Evolutionary conservation across 768 basidiomycete genomes (phyloP).

Genomic region (Suillus hirtellus): DNA sequence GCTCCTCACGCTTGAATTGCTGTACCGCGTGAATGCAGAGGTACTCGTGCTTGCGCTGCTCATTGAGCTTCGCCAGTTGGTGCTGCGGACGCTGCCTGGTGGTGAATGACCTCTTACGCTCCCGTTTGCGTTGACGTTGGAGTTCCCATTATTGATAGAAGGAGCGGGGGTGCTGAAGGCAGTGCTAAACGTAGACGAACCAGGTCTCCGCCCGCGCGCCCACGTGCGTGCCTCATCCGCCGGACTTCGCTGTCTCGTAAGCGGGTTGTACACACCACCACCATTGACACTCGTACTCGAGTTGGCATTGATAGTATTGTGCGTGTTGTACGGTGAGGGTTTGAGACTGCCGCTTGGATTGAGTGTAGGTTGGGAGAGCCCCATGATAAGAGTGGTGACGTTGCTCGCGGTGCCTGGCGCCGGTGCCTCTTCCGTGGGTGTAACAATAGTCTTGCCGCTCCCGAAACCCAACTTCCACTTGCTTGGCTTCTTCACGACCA

Average conservation of each 20-base stretch:
- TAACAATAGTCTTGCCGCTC: slow-evolving; percentile 63
- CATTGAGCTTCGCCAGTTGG: slow-evolving; percentile 78
- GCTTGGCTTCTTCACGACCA: slow-evolving; percentile 67
- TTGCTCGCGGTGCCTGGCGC: slow-evolving; percentile 72
- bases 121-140: slow-evolving; percentile 13
- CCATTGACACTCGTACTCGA: slow-evolving; percentile 12
- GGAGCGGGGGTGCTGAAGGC: slow-evolving; percentile 23
- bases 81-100: slow-evolving; percentile 19
- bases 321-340: neutral
- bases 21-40: slow-evolving; percentile 72
- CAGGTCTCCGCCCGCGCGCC: slow-evolving; percentile 49
- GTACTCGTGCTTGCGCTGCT: slow-evolving; percentile 64
- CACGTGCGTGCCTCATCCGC: slow-evolving; percentile 48
- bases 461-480: slow-evolving; percentile 56
- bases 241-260: slow-evolving; percentile 34
- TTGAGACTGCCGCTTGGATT: slow-evolving; percentile 9
- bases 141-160: slow-evolving; percentile 4
- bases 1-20: slow-evolving; percentile 66
- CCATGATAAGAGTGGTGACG: slow-evolving; percentile 75
- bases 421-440: slow-evolving; percentile 33
- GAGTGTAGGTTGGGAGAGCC: slow-evolving; percentile 49
- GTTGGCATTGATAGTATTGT: neutral
- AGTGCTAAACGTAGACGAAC: slow-evolving; percentile 17
- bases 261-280: slow-evolving; percentile 20
- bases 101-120: slow-evolving; percentile 8